A percentile compares a stretch with the other conserved stretches of the same genome.
phyloP scores from a whole-genome alignment of 2,329 filamentous ascomycete species.

The Biscogniauxia mediterranea region DNA sequence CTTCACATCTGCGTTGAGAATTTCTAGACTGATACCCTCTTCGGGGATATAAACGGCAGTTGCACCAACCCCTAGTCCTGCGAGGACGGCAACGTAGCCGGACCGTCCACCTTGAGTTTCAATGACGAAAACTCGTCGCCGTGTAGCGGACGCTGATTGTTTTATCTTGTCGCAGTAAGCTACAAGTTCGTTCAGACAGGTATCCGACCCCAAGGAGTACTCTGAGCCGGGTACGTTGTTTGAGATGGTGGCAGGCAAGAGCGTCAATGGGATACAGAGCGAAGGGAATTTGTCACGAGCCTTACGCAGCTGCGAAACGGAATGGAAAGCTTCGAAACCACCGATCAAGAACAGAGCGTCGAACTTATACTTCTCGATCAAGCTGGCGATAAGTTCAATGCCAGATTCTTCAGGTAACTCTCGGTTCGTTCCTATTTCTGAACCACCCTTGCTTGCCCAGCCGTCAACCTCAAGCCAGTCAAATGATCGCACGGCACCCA shows the following conservation, averaged over 20 bases:
- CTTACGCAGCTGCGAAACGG: slow-evolving; percentile 81
- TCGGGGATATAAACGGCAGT: slow-evolving; percentile 95
- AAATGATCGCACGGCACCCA: slow-evolving; percentile 81
- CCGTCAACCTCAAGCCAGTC: slow-evolving; percentile 91
- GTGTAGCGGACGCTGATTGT: slow-evolving; percentile 90
- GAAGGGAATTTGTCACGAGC: slow-evolving; percentile 75
- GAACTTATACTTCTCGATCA: slow-evolving; percentile 83
- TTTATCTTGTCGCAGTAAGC: slow-evolving; percentile 97
- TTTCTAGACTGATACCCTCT: slow-evolving; percentile 90
- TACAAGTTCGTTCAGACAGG: slow-evolving; percentile 91
- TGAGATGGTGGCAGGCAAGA: slow-evolving; percentile 94
- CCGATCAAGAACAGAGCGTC: slow-evolving; percentile 90
- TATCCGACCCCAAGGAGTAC: slow-evolving; percentile 95
- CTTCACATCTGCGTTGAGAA: slow-evolving; percentile 86
- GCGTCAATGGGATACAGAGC: slow-evolving; percentile 87
- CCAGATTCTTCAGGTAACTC: slow-evolving; percentile 84
- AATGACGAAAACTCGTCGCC: slow-evolving; percentile 93
- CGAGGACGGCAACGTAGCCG: slow-evolving; percentile 89
- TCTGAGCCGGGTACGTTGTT: slow-evolving; percentile 99
- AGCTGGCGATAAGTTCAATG: slow-evolving; percentile 75
- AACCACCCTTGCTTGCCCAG: slow-evolving; percentile 96
- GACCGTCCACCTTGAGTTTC: slow-evolving; percentile 95
- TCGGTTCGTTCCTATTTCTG: slow-evolving; percentile 96
- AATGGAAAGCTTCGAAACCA: slow-evolving; percentile 95
- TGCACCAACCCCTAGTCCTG: slow-evolving; percentile 87